These are phyloP conservation scores for Endotrypanum monterogeii DNA, from an alignment of 208 protist species.

Conservation along the genomic window DNA sequence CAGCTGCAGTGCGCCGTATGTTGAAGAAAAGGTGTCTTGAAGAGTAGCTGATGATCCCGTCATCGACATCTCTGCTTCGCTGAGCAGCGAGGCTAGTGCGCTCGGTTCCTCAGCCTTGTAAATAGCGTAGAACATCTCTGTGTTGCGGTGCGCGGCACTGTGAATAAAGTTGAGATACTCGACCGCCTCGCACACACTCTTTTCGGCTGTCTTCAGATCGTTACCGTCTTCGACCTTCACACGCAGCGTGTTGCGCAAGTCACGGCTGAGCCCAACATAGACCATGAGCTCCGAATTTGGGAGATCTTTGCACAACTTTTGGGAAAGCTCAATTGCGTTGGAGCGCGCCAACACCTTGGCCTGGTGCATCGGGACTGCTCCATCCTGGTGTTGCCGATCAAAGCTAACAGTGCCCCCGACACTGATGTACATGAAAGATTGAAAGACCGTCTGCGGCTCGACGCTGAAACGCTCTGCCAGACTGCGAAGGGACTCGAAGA, in stretches of 20 bases:
- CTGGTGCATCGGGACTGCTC: conserved; percentile 89
- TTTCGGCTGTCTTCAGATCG: conserved; percentile 75
- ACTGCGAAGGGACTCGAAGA: conserved; percentile 55
- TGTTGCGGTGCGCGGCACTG: conserved; percentile 39
- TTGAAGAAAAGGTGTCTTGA: conserved; percentile 12
- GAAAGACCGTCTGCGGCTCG: conserved; percentile 75
- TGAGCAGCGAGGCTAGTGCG: conserved; percentile 57
- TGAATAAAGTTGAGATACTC: conserved; percentile 88
- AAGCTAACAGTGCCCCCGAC: conserved; percentile 75
- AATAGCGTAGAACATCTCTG: conserved; percentile 64
- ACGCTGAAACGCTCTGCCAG: conserved; percentile 41
- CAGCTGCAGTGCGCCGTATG: conserved; percentile 1
- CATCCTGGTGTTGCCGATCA: conserved; percentile 77
- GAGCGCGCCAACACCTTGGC: conserved; percentile 84
- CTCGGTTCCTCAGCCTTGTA: conserved; percentile 86
- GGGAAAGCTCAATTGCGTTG: conserved; percentile 71
- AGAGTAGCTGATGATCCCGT: conserved; percentile 14
- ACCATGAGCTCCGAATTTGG: conserved; percentile 62
- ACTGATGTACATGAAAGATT: conserved; percentile 89
- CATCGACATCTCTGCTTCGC: conserved; percentile 30
- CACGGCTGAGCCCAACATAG: conserved; percentile 66
- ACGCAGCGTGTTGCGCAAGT: conserved; percentile 66
- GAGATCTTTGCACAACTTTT: conserved; percentile 49
- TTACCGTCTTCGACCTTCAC: conserved; percentile 91
- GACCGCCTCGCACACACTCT: conserved; percentile 53